Conservation (phyloP, 2,329 filamentous ascomycete species). For the Arthrobotrys iridis region DNA sequence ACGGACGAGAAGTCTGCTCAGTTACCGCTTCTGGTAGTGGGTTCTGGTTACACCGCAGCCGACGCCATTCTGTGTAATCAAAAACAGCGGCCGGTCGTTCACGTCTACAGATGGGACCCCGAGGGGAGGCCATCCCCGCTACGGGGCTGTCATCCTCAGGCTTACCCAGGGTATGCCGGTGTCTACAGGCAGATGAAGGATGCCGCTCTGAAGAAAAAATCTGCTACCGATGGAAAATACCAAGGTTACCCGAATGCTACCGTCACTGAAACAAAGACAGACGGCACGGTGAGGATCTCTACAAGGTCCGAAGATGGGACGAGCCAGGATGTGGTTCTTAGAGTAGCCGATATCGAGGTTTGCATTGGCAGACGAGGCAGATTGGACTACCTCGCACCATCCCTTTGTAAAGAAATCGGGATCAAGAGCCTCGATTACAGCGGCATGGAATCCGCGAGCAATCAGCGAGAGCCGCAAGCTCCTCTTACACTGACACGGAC, state of each 20-base stretch:
- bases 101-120: constrained; percentile 71
- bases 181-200: constrained; percentile 71
- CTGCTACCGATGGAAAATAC: constrained; percentile 15
- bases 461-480: neutral
- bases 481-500: neutral
- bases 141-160: constrained; percentile 69
- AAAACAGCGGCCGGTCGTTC: constrained; percentile 67
- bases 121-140: constrained; percentile 68
- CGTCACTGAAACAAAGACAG: constrained; percentile 57
- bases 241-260: constrained; percentile 57
- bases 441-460: neutral
- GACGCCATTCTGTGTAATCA: constrained; percentile 70
- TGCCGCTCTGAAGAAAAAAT: constrained; percentile 60
- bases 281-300: constrained; percentile 61
- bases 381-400: constrained; percentile 65
- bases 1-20: constrained; percentile 33
- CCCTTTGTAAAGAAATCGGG: constrained; percentile 65
- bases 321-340: constrained; percentile 61
- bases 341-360: constrained; percentile 67
- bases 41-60: constrained; percentile 72
- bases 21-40: constrained; percentile 67
- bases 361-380: constrained; percentile 69
- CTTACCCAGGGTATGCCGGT: constrained; percentile 71
- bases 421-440: constrained; percentile 47
- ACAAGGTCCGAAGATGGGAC: constrained; percentile 4